Evolutionary conservation across 192 early-diverging fungal genomes (phyloP).

Genomic region (Coemansia sp.): DNA sequence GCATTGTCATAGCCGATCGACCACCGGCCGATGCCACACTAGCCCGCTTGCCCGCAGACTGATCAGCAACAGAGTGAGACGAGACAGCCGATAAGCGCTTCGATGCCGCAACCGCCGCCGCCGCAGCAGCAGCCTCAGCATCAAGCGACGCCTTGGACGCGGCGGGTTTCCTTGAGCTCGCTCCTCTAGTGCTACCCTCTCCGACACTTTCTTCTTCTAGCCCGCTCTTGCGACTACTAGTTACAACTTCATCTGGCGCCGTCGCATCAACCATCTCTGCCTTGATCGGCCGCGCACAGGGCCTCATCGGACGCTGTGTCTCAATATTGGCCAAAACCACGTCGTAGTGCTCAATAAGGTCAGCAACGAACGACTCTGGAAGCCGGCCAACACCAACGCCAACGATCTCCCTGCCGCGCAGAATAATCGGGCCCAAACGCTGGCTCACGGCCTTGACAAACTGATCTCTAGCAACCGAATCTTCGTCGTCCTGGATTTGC

Average conservation of each 20-base stretch:
- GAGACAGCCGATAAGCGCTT: conserved; percentile 17
- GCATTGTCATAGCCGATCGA: conserved; percentile 14
- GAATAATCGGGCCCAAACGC: conserved; percentile 49
- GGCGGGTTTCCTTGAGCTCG: not conserved
- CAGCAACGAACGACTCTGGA: conserved; percentile 37
- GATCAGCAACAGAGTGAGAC: conserved; percentile 7
- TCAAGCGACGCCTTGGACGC: conserved; percentile 2
- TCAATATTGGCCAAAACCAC: conserved; percentile 32
- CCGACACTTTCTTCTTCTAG: not conserved
- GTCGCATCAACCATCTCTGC: not conserved
- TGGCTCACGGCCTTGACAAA: conserved; percentile 38
- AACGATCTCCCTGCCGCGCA: conserved; percentile 49
- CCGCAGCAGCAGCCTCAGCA: not conserved
- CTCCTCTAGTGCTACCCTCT: not conserved
- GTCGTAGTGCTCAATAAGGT: conserved; percentile 53
- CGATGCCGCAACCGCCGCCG: not conserved
- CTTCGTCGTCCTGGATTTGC: conserved; percentile 24
- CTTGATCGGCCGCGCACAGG: conserved; percentile 30
- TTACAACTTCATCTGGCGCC: not conserved
- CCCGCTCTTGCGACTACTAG: not conserved
- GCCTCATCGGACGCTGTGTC: conserved; percentile 31
- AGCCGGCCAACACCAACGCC: conserved; percentile 41
- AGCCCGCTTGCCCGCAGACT: conserved; percentile 18
- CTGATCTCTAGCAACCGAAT: conserved; percentile 9
- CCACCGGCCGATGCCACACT: conserved; percentile 15